Evolutionary conservation across 2,329 filamentous ascomycete genomes (phyloP), one percentile per base, ranked within the genome.

Genomic region (Ceratocystis cacaofunesta): DNA sequence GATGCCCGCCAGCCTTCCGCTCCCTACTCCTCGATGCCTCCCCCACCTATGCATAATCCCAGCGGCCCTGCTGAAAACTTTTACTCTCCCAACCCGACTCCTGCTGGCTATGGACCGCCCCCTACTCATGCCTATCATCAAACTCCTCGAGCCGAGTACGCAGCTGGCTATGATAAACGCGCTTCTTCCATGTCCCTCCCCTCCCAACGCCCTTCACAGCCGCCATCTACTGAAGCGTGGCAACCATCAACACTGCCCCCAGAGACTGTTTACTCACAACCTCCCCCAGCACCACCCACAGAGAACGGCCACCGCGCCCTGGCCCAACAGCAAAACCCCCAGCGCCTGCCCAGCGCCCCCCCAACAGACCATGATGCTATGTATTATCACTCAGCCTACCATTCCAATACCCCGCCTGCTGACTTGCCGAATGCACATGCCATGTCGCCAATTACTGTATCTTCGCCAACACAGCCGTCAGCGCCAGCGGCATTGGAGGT

Each of bases 51-150:
- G 10, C 75, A 80, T 12, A 75, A 71, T 57, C 75, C 76, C 68
- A 74, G 77, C 30, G 79, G 80, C 10, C 82, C 81, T 0, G 85
- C 85, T 8, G 92, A 96, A 72, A 92, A 80, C 74, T 96, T 88
- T 73, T 96, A 96, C 73, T 89, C 85, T 84, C 84, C 68, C 41
- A 62, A 62, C 25, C 15, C 44, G 43, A n/a, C 65, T 48, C 60
- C 67, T n/a, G 19, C 52, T 30, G 30, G 30, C 25, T 61, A 64
- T 44, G 60, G 50, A 17, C 43, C 52, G 25, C 52, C 60, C 12
- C 19, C 66, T 50, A 19, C 65, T n/a, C 57, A 61, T 30, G 46
- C 57, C 28, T 65, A 65, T 8, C 50, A 62, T 30, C 22, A 63
- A 48, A 41, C 57, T 19, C 46, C 60, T 17, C 44, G 43, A 7